Base-by-base conservation (phyloP, 129 eudicot species). In the Apium graveolens region DNA sequence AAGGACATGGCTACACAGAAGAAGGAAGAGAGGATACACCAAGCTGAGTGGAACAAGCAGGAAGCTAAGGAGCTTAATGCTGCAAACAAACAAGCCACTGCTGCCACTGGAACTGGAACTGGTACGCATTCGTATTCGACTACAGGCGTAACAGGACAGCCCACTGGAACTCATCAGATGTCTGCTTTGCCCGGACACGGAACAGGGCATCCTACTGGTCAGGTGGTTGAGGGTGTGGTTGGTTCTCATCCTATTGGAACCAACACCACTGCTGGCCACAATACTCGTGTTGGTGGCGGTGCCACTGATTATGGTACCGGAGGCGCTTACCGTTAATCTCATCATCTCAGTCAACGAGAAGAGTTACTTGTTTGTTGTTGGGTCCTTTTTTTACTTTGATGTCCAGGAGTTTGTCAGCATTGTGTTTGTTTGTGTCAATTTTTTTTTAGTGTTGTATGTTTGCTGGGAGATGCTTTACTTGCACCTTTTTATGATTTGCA, bases 131-230 rank as follows among this genome's bases (percentile, higher is more conserved):
- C 85, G 1, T 86, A 89, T 80, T 83, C 92, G 0, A 83, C 95
- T 63, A 83, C 90, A 4, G 91, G 89, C 26, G 88, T 75, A 11
- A 38, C 81, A 4, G 90, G 90, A 21, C 78, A 78, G 37, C 69
- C 84, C 10, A 86, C 85, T 24, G 96, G 91, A 0, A 37, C 74
- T 32, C 90, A 89, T 82, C 97, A 85, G 85, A 91, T 85, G 96
- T 91, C 98, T 16, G 96, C 93, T 0, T 11, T 89, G 78, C 97
- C 97, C 0, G 96, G 98, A 5, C 98, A 93, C 73, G 97, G 97
- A 5, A 88, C 93, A 2, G 93, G 97, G 44, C 85, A 86, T 9
- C 66, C 66, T n/a, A n/a, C 32, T n/a, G 66, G 66, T n/a, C 66
- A 57, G 35, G 90, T 89, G 46, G 81, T 74, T 17, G 97, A 88